A percentile compares a stretch with the other conserved stretches of the same genome.
phyloP scores from a whole-genome alignment of 192 early-diverging fungal genomes.

The Obelidium mucronatum region DNA sequence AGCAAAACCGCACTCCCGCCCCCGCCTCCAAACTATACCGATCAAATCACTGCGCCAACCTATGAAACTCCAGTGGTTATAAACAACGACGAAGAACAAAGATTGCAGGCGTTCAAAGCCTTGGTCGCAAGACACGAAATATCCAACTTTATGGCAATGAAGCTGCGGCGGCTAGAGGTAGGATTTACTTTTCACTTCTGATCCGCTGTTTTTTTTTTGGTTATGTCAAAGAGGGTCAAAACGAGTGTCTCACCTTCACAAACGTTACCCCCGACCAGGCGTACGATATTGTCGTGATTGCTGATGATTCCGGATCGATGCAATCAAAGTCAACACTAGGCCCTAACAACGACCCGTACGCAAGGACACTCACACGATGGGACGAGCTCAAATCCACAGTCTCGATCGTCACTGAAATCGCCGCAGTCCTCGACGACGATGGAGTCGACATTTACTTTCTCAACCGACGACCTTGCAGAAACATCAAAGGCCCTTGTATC shows the following conservation, averaged over 20 bases:
- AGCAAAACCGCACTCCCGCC: not conserved
- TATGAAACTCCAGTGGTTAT: too few relatives aligned
- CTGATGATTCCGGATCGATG: constrained; percentile 41
- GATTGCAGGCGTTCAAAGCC: not conserved
- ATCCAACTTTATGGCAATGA: constrained; percentile 27
- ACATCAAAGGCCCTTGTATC: not conserved
- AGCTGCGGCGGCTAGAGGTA: constrained; percentile 25
- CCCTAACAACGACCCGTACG: constrained; percentile 21
- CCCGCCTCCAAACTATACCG: not conserved
- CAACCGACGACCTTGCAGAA: constrained; percentile 16
- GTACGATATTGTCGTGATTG: constrained; percentile 33
- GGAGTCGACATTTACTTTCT: constrained; percentile 39
- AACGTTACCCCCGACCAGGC: constrained; percentile 5
- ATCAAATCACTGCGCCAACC: not conserved
- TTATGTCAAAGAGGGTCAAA: too few relatives aligned
- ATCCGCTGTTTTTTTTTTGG: too few relatives aligned
- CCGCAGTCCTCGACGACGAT: constrained; percentile 15
- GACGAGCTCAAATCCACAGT: constrained; percentile 35
- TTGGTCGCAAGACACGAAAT: constrained; percentile 7
- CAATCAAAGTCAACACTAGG: constrained; percentile 1
- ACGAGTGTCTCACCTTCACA: not conserved
- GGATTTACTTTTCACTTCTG: not conserved
- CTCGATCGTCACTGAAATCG: constrained; percentile 28
- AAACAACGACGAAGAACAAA: too few relatives aligned
- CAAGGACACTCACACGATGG: constrained; percentile 24